Base-by-base conservation (phyloP, 345 rosid genomes). In the Arabidopsis suecica region DNA sequence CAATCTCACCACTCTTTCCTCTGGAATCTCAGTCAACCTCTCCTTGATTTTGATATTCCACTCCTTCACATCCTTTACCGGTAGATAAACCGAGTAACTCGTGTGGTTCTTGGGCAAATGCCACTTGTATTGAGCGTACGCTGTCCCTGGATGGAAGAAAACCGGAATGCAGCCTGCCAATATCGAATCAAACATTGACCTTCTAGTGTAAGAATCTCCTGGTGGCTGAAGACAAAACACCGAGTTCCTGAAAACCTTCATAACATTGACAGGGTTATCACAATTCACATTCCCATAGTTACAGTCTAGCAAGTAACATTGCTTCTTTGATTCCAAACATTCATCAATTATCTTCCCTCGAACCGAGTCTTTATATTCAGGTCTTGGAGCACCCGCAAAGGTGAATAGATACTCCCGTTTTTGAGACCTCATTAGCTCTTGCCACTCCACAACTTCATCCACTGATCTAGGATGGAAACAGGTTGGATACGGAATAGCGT, bases 171-270 rank as follows among this genome's bases (percentile, higher is more conserved):
- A 86, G 2, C 89, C 92, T 1, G 89, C 88, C 28, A 86, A 48
- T 28, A 88, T 86, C 3, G 93, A 76, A 55, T 88, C 93, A n/a
- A 88, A 86, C 40, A 84, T 77, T 1, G 90, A 88, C 45, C 88
- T 65, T 47, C 93, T 79, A 0, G 93, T 86, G 80, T 88, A 88
- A 37, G 93, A 88, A 78, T 88, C 93, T 2, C 93, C 93, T 2
- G 78, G 75, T 2, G 93, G 93, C 79, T 88, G 90, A 61, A 88
- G 79, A 81, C 93, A 88, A 56, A 86, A 88, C 67, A 86, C 85
- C 0, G 93, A 88, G 73, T 75, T 85, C 62, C 74, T 81, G 42
- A 86, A 82, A 0, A 84, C 84, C 25, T 72, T 78, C 87, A 88
- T 85, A 8, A 88, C 88, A 36, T 83, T 86, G n/a, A 80, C 86